Base-by-base conservation (phyloP, 2,329 filamentous ascomycete species). In the Monilinia laxa region DNA sequence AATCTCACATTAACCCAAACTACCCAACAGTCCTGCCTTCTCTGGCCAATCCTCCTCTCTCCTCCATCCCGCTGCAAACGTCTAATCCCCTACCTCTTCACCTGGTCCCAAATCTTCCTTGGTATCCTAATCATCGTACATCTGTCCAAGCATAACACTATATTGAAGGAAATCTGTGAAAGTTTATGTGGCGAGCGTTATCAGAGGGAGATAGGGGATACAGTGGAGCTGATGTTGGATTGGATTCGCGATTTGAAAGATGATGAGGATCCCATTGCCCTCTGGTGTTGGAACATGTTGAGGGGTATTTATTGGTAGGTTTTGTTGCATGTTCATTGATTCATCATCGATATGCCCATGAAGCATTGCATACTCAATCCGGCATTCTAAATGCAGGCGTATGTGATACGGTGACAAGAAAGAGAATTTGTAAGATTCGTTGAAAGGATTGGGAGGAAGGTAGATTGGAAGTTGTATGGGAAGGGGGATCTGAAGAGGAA, bases 21-120 rank as follows among this genome's bases (percentile, higher is more conserved):
- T n/a, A 12, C 38, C 18, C 23, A 38, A 4, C 38, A 83, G 70
- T 80, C 83, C 1, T 83, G 81, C n/a, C 77, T 88, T 18, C 79
- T 83, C 66, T 89, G 86, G 86, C 86, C 86, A 1, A 79, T 88
- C 31, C 79, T 81, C 28, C 81, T 87, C 77, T 82, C 83, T 10
- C 85, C 86, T 0, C 80, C 83, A 0, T 83, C 82, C 68, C 79
- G 81, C 64, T 82, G 82, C 73, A 89, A 88, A 75, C 78, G 85
- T 47, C 78, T 88, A 6, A 77, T 88, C 0, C 85, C 86, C 0
- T 82, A 83, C 66, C 72, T 85, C 1, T 88, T 87, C 72, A 84
- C 85, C 64, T 88, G 86, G 83, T 85, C 84, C 11, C 85, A 88
- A 70, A 87, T 86, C 68, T 80, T 88, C 53, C 79, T 88, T 55